Conservation (phyloP, 441 rosid species). For the Erodium moschatum region DNA sequence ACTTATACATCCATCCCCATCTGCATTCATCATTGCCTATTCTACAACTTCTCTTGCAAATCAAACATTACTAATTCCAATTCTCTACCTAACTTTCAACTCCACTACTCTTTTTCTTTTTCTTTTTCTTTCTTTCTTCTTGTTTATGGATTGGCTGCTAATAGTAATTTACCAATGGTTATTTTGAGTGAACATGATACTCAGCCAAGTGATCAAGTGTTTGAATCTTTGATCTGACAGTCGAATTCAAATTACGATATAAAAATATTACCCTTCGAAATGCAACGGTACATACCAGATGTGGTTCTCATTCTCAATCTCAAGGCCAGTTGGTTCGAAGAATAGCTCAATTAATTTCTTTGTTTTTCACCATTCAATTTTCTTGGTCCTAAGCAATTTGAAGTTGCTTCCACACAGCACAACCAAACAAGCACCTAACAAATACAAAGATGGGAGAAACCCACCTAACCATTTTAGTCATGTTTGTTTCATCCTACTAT, state of each 20-base stretch:
- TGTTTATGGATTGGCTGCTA: neutral
- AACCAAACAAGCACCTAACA: slow-evolving; percentile 3
- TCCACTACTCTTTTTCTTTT: neutral
- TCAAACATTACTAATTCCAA: neutral
- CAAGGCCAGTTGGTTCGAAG: neutral
- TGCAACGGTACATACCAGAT: neutral
- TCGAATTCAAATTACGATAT: too few relatives aligned
- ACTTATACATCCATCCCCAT: neutral
- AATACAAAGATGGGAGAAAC: neutral
- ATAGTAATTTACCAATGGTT: too few relatives aligned
- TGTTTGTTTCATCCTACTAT: too few relatives aligned
- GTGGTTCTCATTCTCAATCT: too few relatives aligned
- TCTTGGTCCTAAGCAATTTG: neutral
- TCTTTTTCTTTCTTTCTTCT: neutral
- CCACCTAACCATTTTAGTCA: neutral
- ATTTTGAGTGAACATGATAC: too few relatives aligned
- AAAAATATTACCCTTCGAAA: neutral
- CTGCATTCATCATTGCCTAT: neutral
- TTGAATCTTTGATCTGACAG: too few relatives aligned
- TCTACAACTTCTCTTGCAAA: neutral
- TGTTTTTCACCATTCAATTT: neutral
- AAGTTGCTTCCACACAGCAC: neutral
- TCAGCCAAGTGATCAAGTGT: too few relatives aligned
- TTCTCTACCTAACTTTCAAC: neutral
- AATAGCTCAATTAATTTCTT: neutral